These are phyloP conservation scores for Teratosphaeria nubilosa DNA, from an alignment of 2,329 filamentous ascomycete species.

Conservation along the genomic window DNA sequence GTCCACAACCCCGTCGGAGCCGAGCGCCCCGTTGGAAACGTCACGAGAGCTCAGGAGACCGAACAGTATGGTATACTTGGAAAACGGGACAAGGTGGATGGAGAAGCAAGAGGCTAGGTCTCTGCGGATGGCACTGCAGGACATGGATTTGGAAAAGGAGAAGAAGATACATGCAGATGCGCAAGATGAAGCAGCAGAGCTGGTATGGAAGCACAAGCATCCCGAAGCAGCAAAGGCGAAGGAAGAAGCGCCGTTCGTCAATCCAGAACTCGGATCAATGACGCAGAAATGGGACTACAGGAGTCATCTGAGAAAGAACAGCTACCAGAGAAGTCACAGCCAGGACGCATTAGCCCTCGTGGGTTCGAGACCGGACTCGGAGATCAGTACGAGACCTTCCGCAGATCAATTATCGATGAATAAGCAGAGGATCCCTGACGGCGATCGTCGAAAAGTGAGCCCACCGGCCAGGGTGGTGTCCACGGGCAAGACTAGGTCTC, in stretches of 20 bases:
- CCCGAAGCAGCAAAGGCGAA: constrained; percentile 54
- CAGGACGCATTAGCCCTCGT: constrained; percentile 8
- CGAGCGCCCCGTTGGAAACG: not conserved
- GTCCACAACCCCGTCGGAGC: constrained; percentile 1
- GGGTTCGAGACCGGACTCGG: not conserved
- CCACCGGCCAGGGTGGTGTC: constrained; percentile 12
- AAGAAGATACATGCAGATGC: constrained; percentile 57
- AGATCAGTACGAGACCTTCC: constrained; percentile 5
- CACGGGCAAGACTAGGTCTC: constrained; percentile 7
- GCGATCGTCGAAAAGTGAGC: constrained; percentile 9
- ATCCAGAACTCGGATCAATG: constrained; percentile 18
- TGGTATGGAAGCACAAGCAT: constrained; percentile 68
- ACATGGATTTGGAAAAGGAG: constrained; percentile 59
- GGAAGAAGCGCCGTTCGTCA: constrained; percentile 31
- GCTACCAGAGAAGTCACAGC: constrained; percentile 50
- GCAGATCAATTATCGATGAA: constrained; percentile 3
- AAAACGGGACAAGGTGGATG: constrained; percentile 66
- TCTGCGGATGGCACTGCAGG: constrained; percentile 61
- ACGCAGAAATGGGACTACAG: constrained; percentile 43
- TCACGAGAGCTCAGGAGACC: constrained; percentile 38
- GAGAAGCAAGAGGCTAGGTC: constrained; percentile 68
- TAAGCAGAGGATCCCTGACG: constrained; percentile 9
- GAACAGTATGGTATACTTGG: constrained; percentile 59
- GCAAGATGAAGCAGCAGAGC: constrained; percentile 65
- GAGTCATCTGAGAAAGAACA: constrained; percentile 58